Base-by-base conservation (phyloP, 768 basidiomycete genomes). In the Phlebiopsis flavidoalba region DNA sequence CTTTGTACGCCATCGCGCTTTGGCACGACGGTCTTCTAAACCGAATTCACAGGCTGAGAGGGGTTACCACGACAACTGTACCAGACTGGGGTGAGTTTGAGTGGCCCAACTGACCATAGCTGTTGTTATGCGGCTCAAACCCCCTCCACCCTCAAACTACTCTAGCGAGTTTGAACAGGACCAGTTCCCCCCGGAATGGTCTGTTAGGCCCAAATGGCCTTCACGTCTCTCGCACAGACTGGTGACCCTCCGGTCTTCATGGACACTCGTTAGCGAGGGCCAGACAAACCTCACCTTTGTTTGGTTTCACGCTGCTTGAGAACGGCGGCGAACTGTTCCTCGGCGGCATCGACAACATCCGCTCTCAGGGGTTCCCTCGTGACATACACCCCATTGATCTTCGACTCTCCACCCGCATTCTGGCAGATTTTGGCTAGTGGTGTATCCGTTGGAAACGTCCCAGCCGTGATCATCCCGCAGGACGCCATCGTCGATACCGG, bases 241-340 rank as follows among this genome's bases (percentile, higher is more conserved):
- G 63, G 63, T 37, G 52, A 59, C 14, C 31, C 54, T 11, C 67
- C 73, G 5, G 58, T 67, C 57, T 72, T 75, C 66, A 75, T 80
- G n/a, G 56, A 79, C 78, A 22, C 76, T 84, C 43, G 61, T 80
- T 15, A 64, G 71, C 8, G 71, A 79, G 49, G 71, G 70, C 19
- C 57, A 63, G 35, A 68, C 75, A 1, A n/a, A 61, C 72, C 10
- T 64, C 74, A 36, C 65, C 75, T 50, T 71, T 76, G 59, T 84
- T 86, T 62, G 75, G 77, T 31, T 76, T 86, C 65, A 80, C 80
- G 62, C 72, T 85, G 46, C 66, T 77, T 11, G 33, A 72, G 14
- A 66, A 68, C 12, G 76, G 74, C 22, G 77, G 80, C 21, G 82
- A 83, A 67, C 76, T 88, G 11, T 80, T 77, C 62, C 68, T 88